Base-by-base conservation (phyloP, 1,139 yeast genomes). In the Saccharomyces hybrid region DNA sequence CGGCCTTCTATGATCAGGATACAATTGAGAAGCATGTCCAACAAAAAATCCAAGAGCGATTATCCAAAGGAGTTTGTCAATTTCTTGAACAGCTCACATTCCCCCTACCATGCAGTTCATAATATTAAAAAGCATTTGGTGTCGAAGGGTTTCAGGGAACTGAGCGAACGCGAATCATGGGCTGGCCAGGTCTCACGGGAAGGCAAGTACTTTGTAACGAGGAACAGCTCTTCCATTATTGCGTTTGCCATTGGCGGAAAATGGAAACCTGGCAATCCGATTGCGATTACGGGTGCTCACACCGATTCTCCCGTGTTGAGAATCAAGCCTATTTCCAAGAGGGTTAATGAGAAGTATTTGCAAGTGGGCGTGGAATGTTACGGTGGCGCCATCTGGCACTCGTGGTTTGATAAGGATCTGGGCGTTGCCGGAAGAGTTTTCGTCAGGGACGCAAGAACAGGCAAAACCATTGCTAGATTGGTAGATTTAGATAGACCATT, bases 341-440 rank as follows among this genome's bases (percentile, higher is more conserved):
- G 82, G 65, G 72, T 76, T 7, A 74, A 78, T 13, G 91, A 87
- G 63, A 96, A 96, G 0, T 93, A 84, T 64, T 79, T 83, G 59
- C 97, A 91, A 70, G 83, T 93, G 25, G 98, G 97, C 44, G 96
- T 93, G 5, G 99, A 93, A 70, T 82, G 85, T 52, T 93, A 93
- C 65, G 99, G 99, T 51, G 99, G 99, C 31, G 91, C 97, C 52
- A 83, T 91, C 55, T 95, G 97, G 81, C 89, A 85, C 73, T 75
- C 83, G 2, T 81, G 85, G 84, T 93, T 93, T 67, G 99, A 93
- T 71, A 81, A 98, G 59, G 98, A 93, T 69, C 77, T 93, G 65
- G 81, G 95, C 38, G 76, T 91, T 57, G 98, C 98, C 7, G 99
- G 99, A 14, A 78, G 98, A 61, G 96, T 93, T 1, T 84, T 85